Evolutionary conservation across 1,284 basidiomycete genomes (phyloP), one percentile per base, ranked within the genome.

Genomic region (Stygiomarasmius scandens): DNA sequence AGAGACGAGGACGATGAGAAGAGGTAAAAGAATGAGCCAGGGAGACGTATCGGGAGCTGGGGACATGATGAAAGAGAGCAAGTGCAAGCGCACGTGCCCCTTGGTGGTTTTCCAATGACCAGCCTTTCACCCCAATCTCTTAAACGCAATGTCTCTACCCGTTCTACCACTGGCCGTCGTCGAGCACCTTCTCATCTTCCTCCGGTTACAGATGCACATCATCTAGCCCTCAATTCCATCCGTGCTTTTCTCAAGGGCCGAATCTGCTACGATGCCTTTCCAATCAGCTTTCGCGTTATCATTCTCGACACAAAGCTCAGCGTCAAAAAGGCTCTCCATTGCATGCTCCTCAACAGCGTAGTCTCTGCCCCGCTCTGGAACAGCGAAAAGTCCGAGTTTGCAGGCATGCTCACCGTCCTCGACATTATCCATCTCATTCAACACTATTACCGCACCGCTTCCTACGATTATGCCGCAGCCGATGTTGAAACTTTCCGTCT

Each of bases 311-410:
- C 90, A 52, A 92, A 95, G 71, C 82, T 98, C 64, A 94, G 92
- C 69, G 95, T 97, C 50, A 95, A 95, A 77, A 94, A 95, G 71
- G 94, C 94, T 10, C 74, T 98, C 14, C 90, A 93, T 63, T 96
- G 93, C 65, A 85, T 98, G 58, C 78, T 96, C 25, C 81, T 90
- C 58, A 96, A 96, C 72, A 93, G 95, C 61, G 95, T 99, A 56
- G 96, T 99, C 4, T 98, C 96, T 3, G 97, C 97, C 2, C 96
- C 97, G 2, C 79, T 99, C n/a, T 99, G 96, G 93, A 95, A 96
- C 77, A 95, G 93, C 70, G 89, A 93, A 60, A 87, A 84, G 60
- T 95, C 93, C 1, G 85, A 82, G 53, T 98, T 98, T 67, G 93
- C 93, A 2, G 95, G 95, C 61, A 97, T 98, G 95, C 90, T 97